Percentiles rank a stretch among this genome's conserved stretches.
Evolutionary conservation across 1,284 basidiomycete species (phyloP).

Genomic region (Sporisorium graminicola): DNA sequence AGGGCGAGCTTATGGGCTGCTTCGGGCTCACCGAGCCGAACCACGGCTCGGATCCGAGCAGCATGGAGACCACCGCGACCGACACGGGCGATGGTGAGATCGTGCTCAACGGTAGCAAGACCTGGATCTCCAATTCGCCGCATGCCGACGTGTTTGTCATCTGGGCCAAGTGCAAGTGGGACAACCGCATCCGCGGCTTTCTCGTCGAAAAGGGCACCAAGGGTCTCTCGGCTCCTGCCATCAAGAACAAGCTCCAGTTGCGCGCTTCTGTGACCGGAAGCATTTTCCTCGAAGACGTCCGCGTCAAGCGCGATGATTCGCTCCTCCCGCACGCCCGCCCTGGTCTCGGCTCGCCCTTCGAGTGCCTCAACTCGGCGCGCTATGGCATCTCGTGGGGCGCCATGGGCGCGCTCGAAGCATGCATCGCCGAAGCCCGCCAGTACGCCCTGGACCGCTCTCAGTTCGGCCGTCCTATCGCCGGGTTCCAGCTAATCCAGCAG

Average conservation of each 20-base stretch:
- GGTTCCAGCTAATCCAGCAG: conserved; percentile 93
- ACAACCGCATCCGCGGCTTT: conserved; percentile 90
- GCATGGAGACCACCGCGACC: conserved; percentile 92
- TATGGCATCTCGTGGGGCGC: conserved; percentile 67
- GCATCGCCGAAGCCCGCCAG: conserved; percentile 80
- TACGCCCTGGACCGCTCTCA: conserved; percentile 89
- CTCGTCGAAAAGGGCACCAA: conserved; percentile 88
- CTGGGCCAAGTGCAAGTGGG: conserved; percentile 96
- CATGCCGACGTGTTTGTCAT: conserved; percentile 84
- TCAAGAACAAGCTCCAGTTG: conserved; percentile 92
- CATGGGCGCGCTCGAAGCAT: conserved; percentile 82
- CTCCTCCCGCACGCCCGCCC: conserved; percentile 59
- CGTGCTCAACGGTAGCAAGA: conserved; percentile 89
- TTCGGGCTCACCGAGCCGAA: conserved; percentile 97
- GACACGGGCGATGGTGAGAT: conserved; percentile 84
- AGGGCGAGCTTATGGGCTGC: conserved; percentile 89
- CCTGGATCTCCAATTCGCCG: conserved; percentile 87
- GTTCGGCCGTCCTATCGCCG: conserved; percentile 88
- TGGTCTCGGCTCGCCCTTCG: conserved; percentile 63
- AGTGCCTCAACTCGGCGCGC: conserved; percentile 64
- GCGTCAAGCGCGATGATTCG: conserved; percentile 54
- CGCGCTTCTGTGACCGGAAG: conserved; percentile 92
- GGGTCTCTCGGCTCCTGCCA: conserved; percentile 86
- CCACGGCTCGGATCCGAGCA: conserved; percentile 91
- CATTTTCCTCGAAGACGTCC: conserved; percentile 78